Base-by-base conservation (phyloP, 768 basidiomycete genomes). In the Russula emetica region DNA sequence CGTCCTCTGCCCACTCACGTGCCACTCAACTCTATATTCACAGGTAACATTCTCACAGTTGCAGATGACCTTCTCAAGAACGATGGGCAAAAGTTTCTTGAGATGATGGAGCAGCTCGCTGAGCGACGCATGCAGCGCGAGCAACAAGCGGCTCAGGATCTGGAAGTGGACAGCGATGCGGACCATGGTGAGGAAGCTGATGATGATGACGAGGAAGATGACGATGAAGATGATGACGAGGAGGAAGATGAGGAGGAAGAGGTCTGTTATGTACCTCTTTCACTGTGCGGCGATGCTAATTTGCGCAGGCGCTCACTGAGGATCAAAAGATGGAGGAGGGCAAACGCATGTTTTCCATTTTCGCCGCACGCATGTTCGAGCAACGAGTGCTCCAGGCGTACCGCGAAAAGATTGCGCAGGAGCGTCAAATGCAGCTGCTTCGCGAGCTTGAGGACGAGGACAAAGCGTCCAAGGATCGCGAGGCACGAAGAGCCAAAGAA, bases 51-150 rank as follows among this genome's bases (percentile, higher is more conserved):
- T 73, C 82, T 99, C 51, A 99, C 97, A 24, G 96, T 99, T 58
- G 97, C 97, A 52, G 97, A 99, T 72, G 97, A 99, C 77, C 83
- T 99, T 51, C 82, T 99, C 70, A 97, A 97, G 81, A 98, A 98
- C 71, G 95, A 99, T 71, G 96, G 96, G 2, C 92, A 94, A 71
- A 98, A 97, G 79, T 99, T 99, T 78, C 78, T 99, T 70, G 97
- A 99, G 79, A 99, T 99, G 97, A 99, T 99, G 97, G 97, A 98
- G 74, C 94, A 96, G 76, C 83, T 99, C 22, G 95, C 96, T 0
- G 94, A 97, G 72, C 84, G 93, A 55, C 84, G 96, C 51, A 92
- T 96, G 83, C 88, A 91, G 69, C 83, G 95, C 5, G 95, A 98
- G 72, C 90, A 94, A 69, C 80, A 82, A 71, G 79, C 80, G 0